phyloP scores from a whole-genome alignment of 1,284 basidiomycete species.

The Gomphus bonarii region DNA sequence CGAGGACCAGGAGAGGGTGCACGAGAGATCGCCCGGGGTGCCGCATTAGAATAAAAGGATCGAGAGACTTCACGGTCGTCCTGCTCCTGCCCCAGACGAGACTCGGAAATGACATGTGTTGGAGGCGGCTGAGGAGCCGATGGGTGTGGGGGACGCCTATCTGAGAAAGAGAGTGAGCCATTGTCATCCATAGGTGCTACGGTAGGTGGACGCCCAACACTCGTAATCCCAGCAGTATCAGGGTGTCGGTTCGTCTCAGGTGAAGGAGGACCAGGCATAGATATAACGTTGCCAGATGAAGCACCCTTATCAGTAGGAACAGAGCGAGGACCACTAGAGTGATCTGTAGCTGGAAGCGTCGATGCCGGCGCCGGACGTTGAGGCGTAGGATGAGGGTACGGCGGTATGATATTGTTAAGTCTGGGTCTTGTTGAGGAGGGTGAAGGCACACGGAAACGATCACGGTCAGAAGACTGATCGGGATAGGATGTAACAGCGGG shows the following conservation, averaged over 20 bases:
- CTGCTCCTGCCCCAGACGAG: not conserved
- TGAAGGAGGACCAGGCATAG: slow-evolving; percentile 8
- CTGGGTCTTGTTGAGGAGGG: slow-evolving; percentile 16
- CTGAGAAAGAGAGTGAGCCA: not conserved
- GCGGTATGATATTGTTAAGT: slow-evolving; percentile 20
- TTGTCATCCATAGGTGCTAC: not conserved
- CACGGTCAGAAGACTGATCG: slow-evolving; percentile 19
- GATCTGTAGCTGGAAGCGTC: slow-evolving; percentile 23
- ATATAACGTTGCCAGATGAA: slow-evolving; percentile 18
- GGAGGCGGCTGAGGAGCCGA: not conserved
- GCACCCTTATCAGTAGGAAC: slow-evolving; percentile 32
- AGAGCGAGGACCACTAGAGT: slow-evolving; percentile 23
- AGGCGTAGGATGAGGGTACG: slow-evolving; percentile 17
- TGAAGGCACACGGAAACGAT: slow-evolving; percentile 15
- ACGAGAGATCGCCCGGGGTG: not conserved
- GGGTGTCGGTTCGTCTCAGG: not conserved
- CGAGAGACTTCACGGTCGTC: slow-evolving; percentile 6
- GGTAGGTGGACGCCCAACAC: not conserved
- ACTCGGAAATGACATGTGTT: not conserved
- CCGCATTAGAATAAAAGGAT: not conserved
- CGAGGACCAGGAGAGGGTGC: not conserved
- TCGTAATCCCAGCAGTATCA: not conserved
- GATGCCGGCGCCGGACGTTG: slow-evolving; percentile 21
- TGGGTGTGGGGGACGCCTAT: not conserved
- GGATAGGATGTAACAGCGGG: slow-evolving; percentile 16